phyloP scores from a whole-genome alignment of 345 rosid genomes.

The Populus davidiana region DNA sequence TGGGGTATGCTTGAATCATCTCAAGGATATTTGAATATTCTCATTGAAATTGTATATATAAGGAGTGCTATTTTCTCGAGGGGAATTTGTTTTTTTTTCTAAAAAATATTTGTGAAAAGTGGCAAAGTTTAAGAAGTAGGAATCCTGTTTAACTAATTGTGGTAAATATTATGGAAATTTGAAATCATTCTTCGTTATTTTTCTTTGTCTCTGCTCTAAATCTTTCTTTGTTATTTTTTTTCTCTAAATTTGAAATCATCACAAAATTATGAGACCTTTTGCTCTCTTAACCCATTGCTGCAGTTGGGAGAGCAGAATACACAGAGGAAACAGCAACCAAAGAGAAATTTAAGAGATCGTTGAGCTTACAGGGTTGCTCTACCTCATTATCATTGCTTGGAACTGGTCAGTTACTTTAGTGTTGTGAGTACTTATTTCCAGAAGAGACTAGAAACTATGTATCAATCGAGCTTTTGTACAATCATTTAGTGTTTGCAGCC shows the following conservation, averaged over 20 bases:
- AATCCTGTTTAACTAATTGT: too few species aligned
- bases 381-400: slow-evolving; percentile 62
- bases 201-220: too few species aligned
- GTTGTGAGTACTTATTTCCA: neutral
- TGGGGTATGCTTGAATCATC: too few species aligned
- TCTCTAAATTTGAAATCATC: neutral
- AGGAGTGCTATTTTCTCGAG: too few species aligned
- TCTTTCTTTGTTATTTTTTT: neutral
- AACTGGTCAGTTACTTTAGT: slow-evolving; percentile 49
- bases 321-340: slow-evolving; percentile 60
- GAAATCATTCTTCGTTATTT: too few species aligned
- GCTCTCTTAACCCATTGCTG: slow-evolving; percentile 20
- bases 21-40: too few species aligned
- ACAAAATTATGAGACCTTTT: neutral
- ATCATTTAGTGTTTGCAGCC: neutral
- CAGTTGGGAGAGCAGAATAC: slow-evolving; percentile 57
- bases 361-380: slow-evolving; percentile 66
- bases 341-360: slow-evolving; percentile 59
- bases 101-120: too few species aligned
- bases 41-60: too few species aligned
- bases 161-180: too few species aligned
- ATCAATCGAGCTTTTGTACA: neutral
- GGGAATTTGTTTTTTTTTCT: too few species aligned
- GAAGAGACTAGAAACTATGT: neutral
- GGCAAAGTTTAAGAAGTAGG: too few species aligned